These are phyloP conservation scores for Selaginella moellendorffii DNA, from an alignment of 75 land plant species.

Conservation along the genomic window DNA sequence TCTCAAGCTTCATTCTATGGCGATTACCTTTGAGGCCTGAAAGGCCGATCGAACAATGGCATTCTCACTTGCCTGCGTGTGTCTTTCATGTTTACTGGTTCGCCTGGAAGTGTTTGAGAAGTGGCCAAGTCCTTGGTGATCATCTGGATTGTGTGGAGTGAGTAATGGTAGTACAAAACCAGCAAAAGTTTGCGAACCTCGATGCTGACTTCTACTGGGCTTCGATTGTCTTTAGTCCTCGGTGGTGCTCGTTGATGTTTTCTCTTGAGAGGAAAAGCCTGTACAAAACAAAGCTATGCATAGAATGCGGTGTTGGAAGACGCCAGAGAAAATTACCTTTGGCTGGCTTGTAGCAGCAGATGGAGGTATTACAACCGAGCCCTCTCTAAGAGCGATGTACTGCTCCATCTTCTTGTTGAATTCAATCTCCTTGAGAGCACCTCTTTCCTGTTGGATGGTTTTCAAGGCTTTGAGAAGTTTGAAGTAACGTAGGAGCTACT, in stretches of 20 bases:
- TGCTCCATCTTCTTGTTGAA: slow-evolving; percentile 5
- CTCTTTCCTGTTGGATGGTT: slow-evolving; percentile 8
- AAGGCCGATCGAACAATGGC: slow-evolving; percentile 21
- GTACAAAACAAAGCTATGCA: background rate
- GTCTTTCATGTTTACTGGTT: background rate
- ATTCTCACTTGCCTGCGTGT: slow-evolving; percentile 11
- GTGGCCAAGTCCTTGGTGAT: background rate
- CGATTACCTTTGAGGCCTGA: slow-evolving; percentile 28
- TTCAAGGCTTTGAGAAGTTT: too few species aligned
- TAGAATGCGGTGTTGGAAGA: too few species aligned
- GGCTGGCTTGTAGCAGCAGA: background rate
- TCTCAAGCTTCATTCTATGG: background rate
- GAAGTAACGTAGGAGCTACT: too few species aligned
- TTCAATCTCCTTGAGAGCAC: slow-evolving; percentile 7
- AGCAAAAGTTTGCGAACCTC: background rate
- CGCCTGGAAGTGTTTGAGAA: too few species aligned
- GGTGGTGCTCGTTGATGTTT: background rate
- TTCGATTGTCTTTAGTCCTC: background rate
- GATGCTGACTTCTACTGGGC: background rate
- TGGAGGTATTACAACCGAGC: background rate
- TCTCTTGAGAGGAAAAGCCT: background rate
- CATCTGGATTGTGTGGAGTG: too few species aligned
- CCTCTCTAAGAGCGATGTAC: background rate
- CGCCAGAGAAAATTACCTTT: too few species aligned
- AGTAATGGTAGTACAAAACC: background rate